A percentile compares a stretch with the other conserved stretches of the same genome.
phyloP scores from a whole-genome alignment of 352 stramenopile species.

The Phytophthora aleatoria region DNA sequence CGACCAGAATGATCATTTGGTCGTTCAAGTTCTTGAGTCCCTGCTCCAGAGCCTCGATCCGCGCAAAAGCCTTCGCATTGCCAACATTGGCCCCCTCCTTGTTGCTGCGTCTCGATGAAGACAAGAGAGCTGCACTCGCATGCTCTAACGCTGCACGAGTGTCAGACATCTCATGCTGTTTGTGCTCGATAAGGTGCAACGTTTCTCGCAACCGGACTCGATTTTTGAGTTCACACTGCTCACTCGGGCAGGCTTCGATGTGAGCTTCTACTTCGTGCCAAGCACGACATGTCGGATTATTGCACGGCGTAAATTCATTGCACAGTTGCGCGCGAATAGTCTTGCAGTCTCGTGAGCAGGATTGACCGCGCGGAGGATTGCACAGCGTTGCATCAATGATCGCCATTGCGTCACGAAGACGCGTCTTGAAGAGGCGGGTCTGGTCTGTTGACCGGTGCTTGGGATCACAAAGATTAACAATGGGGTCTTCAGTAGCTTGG shows the following conservation, averaged over 20 bases:
- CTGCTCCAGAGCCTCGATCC: neutral
- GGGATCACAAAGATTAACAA: constrained; percentile 51
- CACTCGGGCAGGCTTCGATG: constrained; percentile 51
- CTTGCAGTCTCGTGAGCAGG: constrained; percentile 45
- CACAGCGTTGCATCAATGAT: constrained; percentile 65
- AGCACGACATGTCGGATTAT: constrained; percentile 53
- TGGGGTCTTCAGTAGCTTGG: constrained; percentile 1
- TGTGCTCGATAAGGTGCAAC: constrained; percentile 70
- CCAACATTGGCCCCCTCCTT: neutral
- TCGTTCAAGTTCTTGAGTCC: neutral
- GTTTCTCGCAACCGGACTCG: constrained; percentile 63
- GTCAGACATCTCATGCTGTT: constrained; percentile 27
- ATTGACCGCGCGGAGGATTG: constrained; percentile 42
- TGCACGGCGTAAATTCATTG: constrained; percentile 49
- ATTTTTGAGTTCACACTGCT: constrained; percentile 58
- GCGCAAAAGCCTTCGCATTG: neutral
- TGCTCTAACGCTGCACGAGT: neutral
- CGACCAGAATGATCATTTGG: constrained; percentile 1
- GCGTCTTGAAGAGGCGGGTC: constrained; percentile 54
- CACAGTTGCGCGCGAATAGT: constrained; percentile 59
- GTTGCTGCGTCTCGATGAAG: neutral
- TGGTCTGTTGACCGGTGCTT: constrained; percentile 44
- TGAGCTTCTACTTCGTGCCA: constrained; percentile 69
- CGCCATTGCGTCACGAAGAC: constrained; percentile 56
- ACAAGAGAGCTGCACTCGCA: neutral